Evolutionary conservation across 345 rosid genomes (phyloP).

Genomic region (Hibiscus tridactylites): DNA sequence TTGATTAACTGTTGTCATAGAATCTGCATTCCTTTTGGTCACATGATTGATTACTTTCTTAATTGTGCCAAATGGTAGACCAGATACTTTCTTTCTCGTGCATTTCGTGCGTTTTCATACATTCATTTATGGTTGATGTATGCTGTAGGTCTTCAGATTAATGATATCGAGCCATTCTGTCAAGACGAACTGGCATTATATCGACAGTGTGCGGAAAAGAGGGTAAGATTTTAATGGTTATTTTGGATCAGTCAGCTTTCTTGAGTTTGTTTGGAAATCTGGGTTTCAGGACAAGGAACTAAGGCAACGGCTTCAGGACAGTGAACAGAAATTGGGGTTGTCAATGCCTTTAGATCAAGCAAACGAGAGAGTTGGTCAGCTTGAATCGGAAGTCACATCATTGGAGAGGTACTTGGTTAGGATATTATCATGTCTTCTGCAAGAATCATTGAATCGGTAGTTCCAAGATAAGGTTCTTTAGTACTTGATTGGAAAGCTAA

Average conservation of each 20-base stretch:
- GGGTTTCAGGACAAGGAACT: slow-evolving; percentile 66
- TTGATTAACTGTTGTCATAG: background rate
- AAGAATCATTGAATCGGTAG: background rate
- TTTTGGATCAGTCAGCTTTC: slow-evolving; percentile 1
- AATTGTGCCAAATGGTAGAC: background rate
- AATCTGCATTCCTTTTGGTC: background rate
- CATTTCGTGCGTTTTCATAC: background rate
- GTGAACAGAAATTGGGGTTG: slow-evolving; percentile 77
- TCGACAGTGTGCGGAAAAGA: slow-evolving; percentile 67
- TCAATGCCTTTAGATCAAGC: slow-evolving; percentile 84
- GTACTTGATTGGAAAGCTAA: background rate
- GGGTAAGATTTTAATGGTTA: slow-evolving; percentile 36
- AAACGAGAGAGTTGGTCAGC: slow-evolving; percentile 64
- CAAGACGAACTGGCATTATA: slow-evolving; percentile 87
- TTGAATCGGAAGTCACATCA: slow-evolving; percentile 73
- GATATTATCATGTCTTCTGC: background rate
- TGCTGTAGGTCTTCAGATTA: slow-evolving; percentile 69
- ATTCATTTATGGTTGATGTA: background rate
- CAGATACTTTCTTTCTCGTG: background rate
- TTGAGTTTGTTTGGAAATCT: slow-evolving; percentile 7
- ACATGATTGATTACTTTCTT: background rate
- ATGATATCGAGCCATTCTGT: slow-evolving; percentile 87
- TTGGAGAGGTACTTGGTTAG: slow-evolving; percentile 56
- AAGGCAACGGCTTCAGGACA: slow-evolving; percentile 73
- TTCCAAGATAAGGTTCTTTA: background rate